Base-by-base conservation (phyloP, 2,329 filamentous ascomycete species). In the Penicillium sp. region DNA sequence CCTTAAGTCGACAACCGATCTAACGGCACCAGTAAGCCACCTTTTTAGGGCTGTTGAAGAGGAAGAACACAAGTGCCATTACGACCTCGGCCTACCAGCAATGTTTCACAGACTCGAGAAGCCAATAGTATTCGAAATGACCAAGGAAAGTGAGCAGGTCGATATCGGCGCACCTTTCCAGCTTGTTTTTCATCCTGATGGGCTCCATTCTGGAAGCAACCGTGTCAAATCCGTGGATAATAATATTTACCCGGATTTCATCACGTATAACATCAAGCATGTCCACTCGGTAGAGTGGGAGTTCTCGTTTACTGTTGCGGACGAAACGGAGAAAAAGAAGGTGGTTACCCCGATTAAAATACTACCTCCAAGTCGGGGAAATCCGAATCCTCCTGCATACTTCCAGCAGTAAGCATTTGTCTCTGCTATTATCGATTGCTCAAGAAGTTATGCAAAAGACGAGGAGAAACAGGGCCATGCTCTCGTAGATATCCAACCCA, bases 251-350 rank as follows among this genome's bases (percentile, higher is more conserved):
- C 63, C 62, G 8, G 58, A 61, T 55, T 61, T 64, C 21, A 23
- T 54, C 21, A 63, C 62, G 1, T 62, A 60, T 24, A 63, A 60
- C 43, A 62, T 65, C 20, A 42, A 48, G 24, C 61, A 57, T 30
- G 23, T 11, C 6, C 58, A 64, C 40, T 3, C 1, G 5, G 6
- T 62, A 33, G 26, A 55, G 20, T 60, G 51, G 57, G 35, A 49
- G 24, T 21, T 64, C 14, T 55, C 43, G 20, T 40, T 65, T 30
- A 59, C 38, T 6, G 45, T 65, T 30, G 61, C 59, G 7, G 59
- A 55, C 23, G 57, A 61, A 48, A 24, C 46, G 18, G n/a, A 43
- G n/a, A n/a, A 45, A 18, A 28, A n/a, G 2, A 43, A 43, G 35
- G 12, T 11, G 12, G 9, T 11, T 33, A 18, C 18, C 12, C 23